These are phyloP conservation scores for Murraya paniculata DNA, from an alignment of 345 rosid genomes.

Conservation along the genomic window DNA sequence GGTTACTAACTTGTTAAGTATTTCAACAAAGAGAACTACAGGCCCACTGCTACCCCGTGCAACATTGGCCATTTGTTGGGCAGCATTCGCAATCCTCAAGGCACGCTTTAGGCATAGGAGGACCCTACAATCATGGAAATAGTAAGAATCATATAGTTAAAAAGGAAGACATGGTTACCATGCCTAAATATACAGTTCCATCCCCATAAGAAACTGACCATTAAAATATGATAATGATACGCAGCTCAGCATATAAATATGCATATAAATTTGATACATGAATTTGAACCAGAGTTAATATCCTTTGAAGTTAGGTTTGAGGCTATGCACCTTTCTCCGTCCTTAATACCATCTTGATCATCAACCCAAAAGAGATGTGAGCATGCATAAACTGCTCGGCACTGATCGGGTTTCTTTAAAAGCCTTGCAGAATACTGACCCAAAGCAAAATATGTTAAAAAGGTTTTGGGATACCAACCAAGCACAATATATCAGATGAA, in stretches of 20 bases:
- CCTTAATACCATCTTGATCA: conserved; percentile 57
- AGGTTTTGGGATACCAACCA: neutral
- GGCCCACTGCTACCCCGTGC: conserved; percentile 79
- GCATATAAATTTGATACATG: neutral
- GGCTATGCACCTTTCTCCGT: conserved; percentile 70
- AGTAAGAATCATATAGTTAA: neutral
- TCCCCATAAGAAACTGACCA: neutral
- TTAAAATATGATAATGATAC: neutral
- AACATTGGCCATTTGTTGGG: conserved; percentile 81
- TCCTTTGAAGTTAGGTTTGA: neutral
- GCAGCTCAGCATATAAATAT: neutral
- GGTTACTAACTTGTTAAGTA: conserved; percentile 71
- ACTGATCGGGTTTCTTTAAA: conserved; percentile 90
- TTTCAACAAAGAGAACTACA: conserved; percentile 73
- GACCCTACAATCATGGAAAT: conserved; percentile 44
- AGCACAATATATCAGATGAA: conserved; percentile 6
- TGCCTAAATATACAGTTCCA: neutral
- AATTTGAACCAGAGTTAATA: neutral
- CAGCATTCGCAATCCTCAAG: conserved; percentile 84
- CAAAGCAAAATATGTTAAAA: conserved; percentile 7
- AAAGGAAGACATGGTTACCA: neutral
- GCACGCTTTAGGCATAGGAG: conserved; percentile 84
- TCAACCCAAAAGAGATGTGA: conserved; percentile 94
- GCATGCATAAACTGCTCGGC: conserved; percentile 91
- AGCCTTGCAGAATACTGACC: conserved; percentile 87